Evolutionary conservation across 1,284 basidiomycete species (phyloP), one percentile per base, ranked within the genome.

Genomic region (Tilletia caries): DNA sequence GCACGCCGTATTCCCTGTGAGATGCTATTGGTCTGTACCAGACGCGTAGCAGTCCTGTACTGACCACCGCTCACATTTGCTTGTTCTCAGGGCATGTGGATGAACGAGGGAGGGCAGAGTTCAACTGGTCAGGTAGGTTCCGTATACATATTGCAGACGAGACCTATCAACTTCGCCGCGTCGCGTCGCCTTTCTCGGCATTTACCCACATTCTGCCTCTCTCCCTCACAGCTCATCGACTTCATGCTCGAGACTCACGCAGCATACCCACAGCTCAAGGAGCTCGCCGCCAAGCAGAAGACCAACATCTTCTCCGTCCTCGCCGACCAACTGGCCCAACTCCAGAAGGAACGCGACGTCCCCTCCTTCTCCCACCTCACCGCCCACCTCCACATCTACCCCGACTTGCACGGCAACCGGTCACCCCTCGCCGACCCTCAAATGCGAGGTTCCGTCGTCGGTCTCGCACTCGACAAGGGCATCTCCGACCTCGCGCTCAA

Each of bases 71-170:
- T 34, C 5, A 20, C 44, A 23, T 90, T 95, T 2, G 2, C 20
- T 18, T 25, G 10, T 13, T n/a, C 20, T 3, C 32, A 62, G 58
- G 58, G 77, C 72, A 76, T 82, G 41, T 85, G 95, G 96, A 97
- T 98, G 93, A 98, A 96, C 80, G 95, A 98, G 85, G 95, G 95
- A 50, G 95, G 95, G 0, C 95, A 98, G 84, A 96, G 93, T 23
- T 95, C 94, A 0, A 98, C 95, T 0, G 96, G 95, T n/a, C 95
- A 96, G 85, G 90, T 89, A 70, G 67, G 81, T 69, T 18, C 27
- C 10, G 12, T 8, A n/a, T n/a, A 8, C 52, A 23, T 32, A 58
- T n/a, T n/a, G n/a, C n/a, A n/a, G n/a, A n/a, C n/a, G n/a, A n/a
- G n/a, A n/a, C n/a, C n/a, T n/a, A n/a, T n/a, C n/a, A n/a, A n/a